Percentiles rank a stretch among this genome's conserved stretches.
phyloP scores from a whole-genome alignment of 129 eudicot genomes.

The Saposhnikovia divaricata region DNA sequence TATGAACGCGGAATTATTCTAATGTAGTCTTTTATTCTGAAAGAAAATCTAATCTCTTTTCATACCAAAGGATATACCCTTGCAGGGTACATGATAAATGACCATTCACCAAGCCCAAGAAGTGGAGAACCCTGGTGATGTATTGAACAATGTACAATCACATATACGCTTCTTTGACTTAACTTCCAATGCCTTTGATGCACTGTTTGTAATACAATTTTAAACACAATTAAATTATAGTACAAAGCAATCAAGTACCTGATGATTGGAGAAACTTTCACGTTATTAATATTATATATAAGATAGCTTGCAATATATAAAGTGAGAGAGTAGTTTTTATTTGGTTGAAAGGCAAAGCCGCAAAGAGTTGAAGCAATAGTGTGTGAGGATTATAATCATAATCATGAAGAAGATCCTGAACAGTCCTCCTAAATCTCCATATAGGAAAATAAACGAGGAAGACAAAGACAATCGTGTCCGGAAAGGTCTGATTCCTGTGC shows the following conservation, averaged over 20 bases:
- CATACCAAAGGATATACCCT: no score
- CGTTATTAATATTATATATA: background rate
- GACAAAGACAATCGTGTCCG: background rate
- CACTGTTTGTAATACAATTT: background rate
- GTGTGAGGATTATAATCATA: background rate
- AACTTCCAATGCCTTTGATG: background rate
- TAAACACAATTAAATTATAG: no score
- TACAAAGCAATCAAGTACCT: background rate
- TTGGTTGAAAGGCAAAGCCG: background rate
- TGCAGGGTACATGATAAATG: no score
- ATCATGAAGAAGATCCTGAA: background rate
- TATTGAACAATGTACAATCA: background rate
- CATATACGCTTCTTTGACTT: background rate
- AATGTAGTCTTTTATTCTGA: no score
- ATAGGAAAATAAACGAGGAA: background rate
- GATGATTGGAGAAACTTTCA: background rate
- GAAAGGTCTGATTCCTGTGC: conserved; percentile 16
- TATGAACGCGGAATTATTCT: no score
- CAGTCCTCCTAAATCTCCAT: background rate
- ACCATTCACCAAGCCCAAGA: background rate
- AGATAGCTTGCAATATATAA: background rate
- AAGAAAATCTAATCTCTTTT: background rate
- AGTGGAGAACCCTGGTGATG: no score
- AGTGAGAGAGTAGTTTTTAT: background rate
- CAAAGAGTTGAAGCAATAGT: background rate